Conservation (phyloP, 2,329 filamentous ascomycete genomes). For the Stachybotrys echinatus region DNA sequence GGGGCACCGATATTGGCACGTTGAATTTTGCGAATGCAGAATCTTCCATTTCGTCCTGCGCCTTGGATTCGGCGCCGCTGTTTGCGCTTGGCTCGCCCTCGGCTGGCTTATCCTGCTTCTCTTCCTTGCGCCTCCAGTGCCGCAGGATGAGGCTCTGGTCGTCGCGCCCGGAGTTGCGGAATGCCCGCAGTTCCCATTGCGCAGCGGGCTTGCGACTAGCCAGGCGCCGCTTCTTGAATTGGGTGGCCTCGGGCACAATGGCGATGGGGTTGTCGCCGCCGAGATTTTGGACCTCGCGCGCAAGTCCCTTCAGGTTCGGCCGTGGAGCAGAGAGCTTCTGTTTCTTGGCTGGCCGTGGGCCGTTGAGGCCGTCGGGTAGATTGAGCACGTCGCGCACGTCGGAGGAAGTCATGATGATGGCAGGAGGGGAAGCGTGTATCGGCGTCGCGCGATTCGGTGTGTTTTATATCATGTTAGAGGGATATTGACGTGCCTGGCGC, state of each 20-base stretch:
- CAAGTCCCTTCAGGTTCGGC: conserved; percentile 57
- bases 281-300: conserved; percentile 60
- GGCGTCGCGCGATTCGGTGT: too few species aligned
- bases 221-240: conserved; percentile 55
- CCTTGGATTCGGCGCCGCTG: conserved; percentile 28
- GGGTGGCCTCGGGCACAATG: conserved; percentile 55
- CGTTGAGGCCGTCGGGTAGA: conserved; percentile 54
- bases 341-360: conserved; percentile 64
- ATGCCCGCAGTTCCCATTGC: conserved; percentile 63
- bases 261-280: conserved; percentile 63
- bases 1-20: conserved; percentile 69
- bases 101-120: conserved; percentile 28
- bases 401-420: conserved; percentile 63
- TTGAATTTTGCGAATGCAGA: conserved; percentile 82
- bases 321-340: conserved; percentile 60
- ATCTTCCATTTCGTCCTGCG: conserved; percentile 41
- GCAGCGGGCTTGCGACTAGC: conserved; percentile 50
- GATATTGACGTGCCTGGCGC: too few species aligned
- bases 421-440: conserved; percentile 15
- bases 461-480: neutral
- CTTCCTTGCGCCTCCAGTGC: conserved; percentile 73
- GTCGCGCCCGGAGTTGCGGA: conserved; percentile 70
- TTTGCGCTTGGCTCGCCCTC: conserved; percentile 27
- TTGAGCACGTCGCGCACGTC: conserved; percentile 89
- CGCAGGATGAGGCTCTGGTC: conserved; percentile 63